phyloP scores from a whole-genome alignment of 83 land plant genomes.

The Isoetes engelmannii region DNA sequence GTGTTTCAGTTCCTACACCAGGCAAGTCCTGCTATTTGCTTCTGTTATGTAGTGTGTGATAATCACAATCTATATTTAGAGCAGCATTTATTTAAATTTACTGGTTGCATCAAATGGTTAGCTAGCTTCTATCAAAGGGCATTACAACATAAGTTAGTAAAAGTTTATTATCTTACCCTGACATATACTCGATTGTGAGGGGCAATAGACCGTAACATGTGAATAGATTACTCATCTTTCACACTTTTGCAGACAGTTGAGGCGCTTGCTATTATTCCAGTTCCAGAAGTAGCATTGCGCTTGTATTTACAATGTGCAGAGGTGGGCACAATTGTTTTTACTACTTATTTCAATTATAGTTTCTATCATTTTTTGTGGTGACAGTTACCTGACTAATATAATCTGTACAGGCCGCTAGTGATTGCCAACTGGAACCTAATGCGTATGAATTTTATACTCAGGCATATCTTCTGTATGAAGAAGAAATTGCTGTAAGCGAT shows the following conservation, averaged over 20 bases:
- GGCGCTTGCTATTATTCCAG: conserved; percentile 63
- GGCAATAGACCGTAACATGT: no score
- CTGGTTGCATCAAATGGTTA: no score
- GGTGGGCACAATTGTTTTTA: conserved; percentile 30
- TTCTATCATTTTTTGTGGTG: neutral
- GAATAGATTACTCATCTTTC: neutral
- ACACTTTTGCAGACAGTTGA: conserved; percentile 65
- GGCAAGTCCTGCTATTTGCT: conserved; percentile 30
- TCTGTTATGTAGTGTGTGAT: no score
- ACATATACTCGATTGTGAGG: no score
- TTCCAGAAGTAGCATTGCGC: conserved; percentile 83
- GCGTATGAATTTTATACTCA: conserved; percentile 98
- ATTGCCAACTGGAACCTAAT: conserved; percentile 86
- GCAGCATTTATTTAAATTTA: neutral
- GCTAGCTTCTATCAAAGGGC: neutral
- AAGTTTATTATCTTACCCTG: no score
- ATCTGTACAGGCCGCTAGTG: conserved; percentile 82
- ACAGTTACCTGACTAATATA: neutral
- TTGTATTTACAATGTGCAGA: conserved; percentile 94
- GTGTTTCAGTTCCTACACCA: conserved; percentile 82
- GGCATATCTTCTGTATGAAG: conserved; percentile 92
- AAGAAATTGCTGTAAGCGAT: conserved; percentile 73
- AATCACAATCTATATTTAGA: neutral
- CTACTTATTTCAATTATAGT: neutral
- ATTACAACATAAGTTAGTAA: no score